Percentiles rank a stretch among this genome's conserved stretches.
Evolutionary conservation across 768 basidiomycete genomes (phyloP).

Genomic region (Rhodotorula diobovata): DNA sequence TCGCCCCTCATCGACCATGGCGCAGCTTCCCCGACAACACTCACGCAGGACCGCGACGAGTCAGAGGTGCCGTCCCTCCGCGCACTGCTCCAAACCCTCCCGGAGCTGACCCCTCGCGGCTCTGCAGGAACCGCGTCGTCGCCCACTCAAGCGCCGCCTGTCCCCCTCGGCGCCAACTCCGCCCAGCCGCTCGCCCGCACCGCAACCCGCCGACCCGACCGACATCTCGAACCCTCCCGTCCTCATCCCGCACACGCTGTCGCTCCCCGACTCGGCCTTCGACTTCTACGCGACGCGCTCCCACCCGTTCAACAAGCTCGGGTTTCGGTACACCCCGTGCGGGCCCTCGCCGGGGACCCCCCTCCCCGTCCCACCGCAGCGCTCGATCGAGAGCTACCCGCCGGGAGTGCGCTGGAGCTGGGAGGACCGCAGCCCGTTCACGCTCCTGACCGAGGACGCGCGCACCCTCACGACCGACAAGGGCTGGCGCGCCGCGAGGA

Average conservation of each 20-base stretch:
- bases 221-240: slow-evolving; percentile 14
- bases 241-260: slow-evolving; percentile 5
- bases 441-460: slow-evolving; percentile 74
- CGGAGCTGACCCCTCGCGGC: neutral
- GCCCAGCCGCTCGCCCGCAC: neutral
- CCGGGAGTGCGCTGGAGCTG: slow-evolving; percentile 65
- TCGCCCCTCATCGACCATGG: neutral
- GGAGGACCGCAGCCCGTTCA: slow-evolving; percentile 81
- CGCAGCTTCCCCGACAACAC: neutral
- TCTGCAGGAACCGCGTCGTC: slow-evolving; percentile 6
- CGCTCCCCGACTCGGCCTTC: slow-evolving; percentile 5
- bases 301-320: slow-evolving; percentile 44
- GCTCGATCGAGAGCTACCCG: slow-evolving; percentile 76
- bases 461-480: slow-evolving; percentile 70
- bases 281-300: slow-evolving; percentile 44
- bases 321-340: slow-evolving; percentile 50
- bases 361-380: slow-evolving; percentile 54
- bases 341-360: slow-evolving; percentile 55
- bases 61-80: neutral
- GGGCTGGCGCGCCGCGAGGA: slow-evolving; percentile 83
- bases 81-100: no score
- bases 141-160: slow-evolving; percentile 11
- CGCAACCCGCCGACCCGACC: neutral
- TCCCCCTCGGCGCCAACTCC: neutral
- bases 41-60: neutral